Evolutionary conservation across 1,284 basidiomycete genomes (phyloP).

Genomic region (Ceratobasidium theobromae): DNA sequence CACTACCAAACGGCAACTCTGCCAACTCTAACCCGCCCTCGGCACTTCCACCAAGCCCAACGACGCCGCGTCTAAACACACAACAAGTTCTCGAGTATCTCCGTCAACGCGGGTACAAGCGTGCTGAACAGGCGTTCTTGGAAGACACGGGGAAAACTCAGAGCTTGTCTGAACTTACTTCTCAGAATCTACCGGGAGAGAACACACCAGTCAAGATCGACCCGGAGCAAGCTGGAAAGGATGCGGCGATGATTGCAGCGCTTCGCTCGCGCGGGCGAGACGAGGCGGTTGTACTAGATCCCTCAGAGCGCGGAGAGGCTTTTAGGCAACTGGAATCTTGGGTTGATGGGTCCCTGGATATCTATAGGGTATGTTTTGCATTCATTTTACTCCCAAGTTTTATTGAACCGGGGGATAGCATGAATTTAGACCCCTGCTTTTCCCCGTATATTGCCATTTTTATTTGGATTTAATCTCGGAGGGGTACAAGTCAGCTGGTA

Average conservation of each 20-base stretch:
- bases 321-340: constrained; percentile 89
- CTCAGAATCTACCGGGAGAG: constrained; percentile 62
- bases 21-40: neutral
- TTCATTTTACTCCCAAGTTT: constrained; percentile 7
- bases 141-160: constrained; percentile 48
- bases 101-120: constrained; percentile 74
- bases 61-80: constrained; percentile 26
- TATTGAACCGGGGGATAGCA: constrained; percentile 55
- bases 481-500: constrained; percentile 87
- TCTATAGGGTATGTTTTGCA: constrained; percentile 66
- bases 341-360: constrained; percentile 87
- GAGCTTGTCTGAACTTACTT: constrained; percentile 48
- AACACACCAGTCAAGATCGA: constrained; percentile 56
- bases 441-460: constrained; percentile 97
- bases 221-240: constrained; percentile 38
- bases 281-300: constrained; percentile 80
- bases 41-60: constrained; percentile 7
- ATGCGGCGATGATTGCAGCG: constrained; percentile 62
- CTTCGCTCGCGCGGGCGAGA: constrained; percentile 77
- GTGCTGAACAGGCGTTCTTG: constrained; percentile 72
- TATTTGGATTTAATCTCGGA: constrained; percentile 92
- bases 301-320: constrained; percentile 85
- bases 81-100: constrained; percentile 75
- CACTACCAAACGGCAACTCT: constrained; percentile 4
- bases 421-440: constrained; percentile 89